Base-by-base conservation (phyloP, 2,329 filamentous ascomycete genomes). In the Fusarium euwallaceae region DNA sequence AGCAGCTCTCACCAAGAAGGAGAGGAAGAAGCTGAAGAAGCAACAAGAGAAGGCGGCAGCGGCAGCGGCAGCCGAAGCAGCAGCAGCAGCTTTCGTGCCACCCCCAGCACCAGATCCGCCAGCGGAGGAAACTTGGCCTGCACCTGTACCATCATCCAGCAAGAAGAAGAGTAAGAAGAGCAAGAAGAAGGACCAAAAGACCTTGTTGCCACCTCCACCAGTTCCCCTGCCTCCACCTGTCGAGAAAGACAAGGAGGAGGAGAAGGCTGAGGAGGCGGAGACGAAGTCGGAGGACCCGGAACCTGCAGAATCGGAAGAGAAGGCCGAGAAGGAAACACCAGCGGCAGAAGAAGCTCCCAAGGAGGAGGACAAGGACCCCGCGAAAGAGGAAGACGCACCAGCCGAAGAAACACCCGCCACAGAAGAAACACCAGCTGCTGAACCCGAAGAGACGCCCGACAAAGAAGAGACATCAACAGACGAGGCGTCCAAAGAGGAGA, bases 121-220 rank as follows among this genome's bases (percentile, higher is more conserved):
- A 59, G 64, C 48, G 27, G 66, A 66, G 53, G 71, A 73, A 29
- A 62, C 74, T 41, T 37, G 53, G 10, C 20, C 66, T 61, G 16
- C 32, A 55, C 10, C 29, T 48, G 43, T 48, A 36, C 24, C 73
- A 55, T 58, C 75, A 29, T 63, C 76, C 43, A 29, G 53, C 37
- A 75, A 71, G 66, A 73, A 73, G 59, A 72, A 67, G 48, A 67
- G 11, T n/a, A 80, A 80, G 71, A 80, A 78, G 71, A 61, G 32
- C 29, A 80, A 78, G 75, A 76, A 76, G 61, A 69, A 68, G 34
- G 59, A 72, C 10, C 53, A 65, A 61, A 70, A 69, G 48, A 41
- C 59, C 55, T 41, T 48, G 22, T 27, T 61, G 17, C 62, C 61
- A 45, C 45, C 55, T 58, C 16, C 60, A 61, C 66, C 65, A 64